Conservation (phyloP, 1,139 yeast genomes). For the Lodderomyces elongisporus region DNA sequence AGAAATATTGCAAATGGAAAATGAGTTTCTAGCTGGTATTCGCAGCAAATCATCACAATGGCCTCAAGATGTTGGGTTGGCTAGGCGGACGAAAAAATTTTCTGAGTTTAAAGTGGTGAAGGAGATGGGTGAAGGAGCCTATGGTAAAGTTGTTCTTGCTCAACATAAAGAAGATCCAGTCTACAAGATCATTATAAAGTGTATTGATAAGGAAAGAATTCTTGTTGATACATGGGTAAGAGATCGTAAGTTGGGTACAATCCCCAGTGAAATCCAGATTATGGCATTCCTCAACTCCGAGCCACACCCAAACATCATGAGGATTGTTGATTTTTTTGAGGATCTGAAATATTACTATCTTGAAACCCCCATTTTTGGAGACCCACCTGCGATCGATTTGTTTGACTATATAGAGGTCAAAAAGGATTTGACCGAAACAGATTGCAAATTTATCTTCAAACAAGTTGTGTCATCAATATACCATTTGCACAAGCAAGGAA, state of each 20-base stretch:
- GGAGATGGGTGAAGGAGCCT: slow-evolving; percentile 94
- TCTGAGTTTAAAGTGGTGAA: slow-evolving; percentile 66
- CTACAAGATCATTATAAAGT: slow-evolving; percentile 73
- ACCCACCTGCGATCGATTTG: slow-evolving; percentile 84
- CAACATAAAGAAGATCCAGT: slow-evolving; percentile 57
- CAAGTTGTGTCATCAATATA: slow-evolving; percentile 75
- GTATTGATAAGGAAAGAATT: slow-evolving; percentile 87
- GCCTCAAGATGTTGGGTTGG: slow-evolving; percentile 56
- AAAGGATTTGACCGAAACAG: slow-evolving; percentile 70
- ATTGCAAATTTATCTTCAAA: slow-evolving; percentile 69
- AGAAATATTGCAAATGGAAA: slow-evolving; percentile 41
- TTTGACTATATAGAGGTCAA: slow-evolving; percentile 87
- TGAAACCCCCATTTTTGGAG: slow-evolving; percentile 86
- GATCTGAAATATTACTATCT: slow-evolving; percentile 84
- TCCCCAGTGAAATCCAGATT: slow-evolving; percentile 91
- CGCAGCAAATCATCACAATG: slow-evolving; percentile 37
- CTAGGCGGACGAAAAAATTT: slow-evolving; percentile 62
- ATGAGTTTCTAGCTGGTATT: slow-evolving; percentile 34
- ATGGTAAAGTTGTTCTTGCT: slow-evolving; percentile 85
- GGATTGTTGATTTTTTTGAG: slow-evolving; percentile 85
- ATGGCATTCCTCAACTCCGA: slow-evolving; percentile 71
- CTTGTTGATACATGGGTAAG: slow-evolving; percentile 97
- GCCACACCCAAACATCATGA: slow-evolving; percentile 84
- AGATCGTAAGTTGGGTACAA: slow-evolving; percentile 83
- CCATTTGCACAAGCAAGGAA: slow-evolving; percentile 80